Evolutionary conservation across 139 green algal genomes (phyloP).

Genomic region (Picochlorum sp.): DNA sequence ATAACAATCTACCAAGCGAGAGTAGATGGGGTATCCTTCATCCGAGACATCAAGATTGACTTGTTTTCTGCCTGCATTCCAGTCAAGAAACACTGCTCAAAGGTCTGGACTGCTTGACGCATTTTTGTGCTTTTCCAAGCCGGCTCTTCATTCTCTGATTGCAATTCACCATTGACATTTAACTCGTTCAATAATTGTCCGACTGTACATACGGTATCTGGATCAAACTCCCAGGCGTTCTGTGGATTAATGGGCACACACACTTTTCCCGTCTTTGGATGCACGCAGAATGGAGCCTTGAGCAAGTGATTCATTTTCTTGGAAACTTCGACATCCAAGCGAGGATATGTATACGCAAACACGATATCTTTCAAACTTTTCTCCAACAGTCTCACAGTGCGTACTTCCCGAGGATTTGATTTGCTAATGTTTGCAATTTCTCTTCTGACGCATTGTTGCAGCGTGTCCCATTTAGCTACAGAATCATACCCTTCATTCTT

Average conservation of each 20-base stretch:
- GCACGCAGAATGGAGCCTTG: constrained; percentile 98
- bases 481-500: constrained; percentile 2
- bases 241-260: constrained; percentile 89
- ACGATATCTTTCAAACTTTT: constrained; percentile 48
- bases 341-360: constrained; percentile 82
- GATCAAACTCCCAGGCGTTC: constrained; percentile 70
- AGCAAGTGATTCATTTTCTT: constrained; percentile 99
- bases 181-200: constrained; percentile 49
- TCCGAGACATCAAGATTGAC: constrained; percentile 9
- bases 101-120: constrained; percentile 17
- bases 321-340: constrained; percentile 95
- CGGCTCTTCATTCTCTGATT: constrained; percentile 12
- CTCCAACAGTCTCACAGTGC: background rate
- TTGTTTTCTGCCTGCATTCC: constrained; percentile 11
- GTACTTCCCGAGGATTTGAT: constrained; percentile 2
- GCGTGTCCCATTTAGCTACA: constrained; percentile 14
- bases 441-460: background rate
- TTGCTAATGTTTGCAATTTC: background rate
- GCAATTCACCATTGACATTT: constrained; percentile 4
- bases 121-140: constrained; percentile 24
- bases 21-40: no score
- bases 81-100: constrained; percentile 30
- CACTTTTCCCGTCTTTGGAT: constrained; percentile 97
- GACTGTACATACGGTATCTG: constrained; percentile 70
- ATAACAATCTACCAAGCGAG: no score